Conservation (phyloP, 2,329 filamentous ascomycete genomes). For the Botrytis fabae region DNA sequence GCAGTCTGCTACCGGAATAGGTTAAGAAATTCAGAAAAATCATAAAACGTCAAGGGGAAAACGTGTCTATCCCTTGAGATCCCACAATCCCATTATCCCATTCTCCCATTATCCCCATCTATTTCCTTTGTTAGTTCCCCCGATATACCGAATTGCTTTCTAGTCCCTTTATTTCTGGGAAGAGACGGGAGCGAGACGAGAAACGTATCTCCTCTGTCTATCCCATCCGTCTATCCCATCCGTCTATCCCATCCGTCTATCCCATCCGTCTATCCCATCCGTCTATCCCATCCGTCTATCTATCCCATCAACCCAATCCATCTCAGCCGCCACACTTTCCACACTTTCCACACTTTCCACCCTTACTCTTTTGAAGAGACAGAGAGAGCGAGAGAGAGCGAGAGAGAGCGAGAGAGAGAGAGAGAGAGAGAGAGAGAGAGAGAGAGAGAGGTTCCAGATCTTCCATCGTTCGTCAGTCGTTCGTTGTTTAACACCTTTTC, state of each 20-base stretch:
- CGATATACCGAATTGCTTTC: constrained; percentile 10
- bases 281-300: neutral
- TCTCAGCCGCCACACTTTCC: neutral
- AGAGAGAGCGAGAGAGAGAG: too few relatives aligned
- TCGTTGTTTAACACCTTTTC: neutral
- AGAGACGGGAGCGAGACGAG: neutral
- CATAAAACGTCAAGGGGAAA: constrained; percentile 2
- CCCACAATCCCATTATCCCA: neutral
- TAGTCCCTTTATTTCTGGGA: neutral
- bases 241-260: neutral
- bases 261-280: neutral
- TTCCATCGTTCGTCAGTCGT: neutral
- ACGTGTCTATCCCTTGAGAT: neutral
- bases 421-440: neutral
- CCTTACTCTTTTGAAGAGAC: neutral
- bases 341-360: neutral
- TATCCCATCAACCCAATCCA: neutral
- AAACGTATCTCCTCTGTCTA: neutral
- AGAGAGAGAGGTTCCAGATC: constrained; percentile 3
- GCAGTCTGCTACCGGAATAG: neutral
- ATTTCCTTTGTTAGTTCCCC: neutral
- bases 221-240: neutral
- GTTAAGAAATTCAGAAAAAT: neutral
- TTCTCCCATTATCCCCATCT: neutral
- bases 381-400: neutral